Conservation (phyloP, 1,284 basidiomycete genomes). For the Cryptococcus jaspeensis region DNA sequence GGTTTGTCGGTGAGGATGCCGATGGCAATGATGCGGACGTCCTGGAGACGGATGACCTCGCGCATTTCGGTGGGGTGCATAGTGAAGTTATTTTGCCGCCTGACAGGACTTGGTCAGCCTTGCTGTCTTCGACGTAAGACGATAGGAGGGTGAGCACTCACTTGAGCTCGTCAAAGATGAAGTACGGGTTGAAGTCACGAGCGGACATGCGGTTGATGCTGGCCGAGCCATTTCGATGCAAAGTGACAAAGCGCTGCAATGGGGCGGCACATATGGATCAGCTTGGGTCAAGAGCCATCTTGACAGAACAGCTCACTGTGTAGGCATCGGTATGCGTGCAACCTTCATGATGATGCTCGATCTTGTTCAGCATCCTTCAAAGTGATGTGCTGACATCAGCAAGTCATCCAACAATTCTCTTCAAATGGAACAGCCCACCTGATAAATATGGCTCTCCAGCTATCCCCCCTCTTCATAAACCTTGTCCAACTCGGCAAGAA, state of each 20-base stretch:
- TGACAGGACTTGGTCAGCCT: not conserved
- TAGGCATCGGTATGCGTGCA: constrained; percentile 48
- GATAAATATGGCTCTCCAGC: constrained; percentile 43
- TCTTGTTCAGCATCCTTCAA: constrained; percentile 29
- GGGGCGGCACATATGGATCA: not conserved
- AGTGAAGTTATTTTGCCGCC: constrained; percentile 41
- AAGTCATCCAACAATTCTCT: too few relatives aligned
- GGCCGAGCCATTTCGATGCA: constrained; percentile 44
- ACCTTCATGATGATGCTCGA: constrained; percentile 41
- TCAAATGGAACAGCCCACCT: constrained; percentile 25
- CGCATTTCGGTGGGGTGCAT: constrained; percentile 37
- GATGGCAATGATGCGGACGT: constrained; percentile 43
- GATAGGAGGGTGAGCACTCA: constrained; percentile 5
- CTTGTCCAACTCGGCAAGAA: constrained; percentile 46
- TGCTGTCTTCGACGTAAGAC: not conserved
- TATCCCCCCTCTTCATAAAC: constrained; percentile 35
- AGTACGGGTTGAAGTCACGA: constrained; percentile 43
- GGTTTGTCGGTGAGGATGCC: constrained; percentile 33
- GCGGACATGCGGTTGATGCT: constrained; percentile 47
- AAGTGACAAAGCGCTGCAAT: constrained; percentile 47
- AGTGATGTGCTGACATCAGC: not conserved
- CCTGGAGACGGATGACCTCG: constrained; percentile 41
- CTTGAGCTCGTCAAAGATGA: constrained; percentile 46
- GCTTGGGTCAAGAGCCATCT: not conserved
- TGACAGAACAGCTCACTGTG: constrained; percentile 29